Percentiles rank a stretch among this genome's conserved stretches.
These are phyloP conservation scores for Dictyostelium firmibasis DNA, from an alignment of 78 protist species.

Conservation along the genomic window DNA sequence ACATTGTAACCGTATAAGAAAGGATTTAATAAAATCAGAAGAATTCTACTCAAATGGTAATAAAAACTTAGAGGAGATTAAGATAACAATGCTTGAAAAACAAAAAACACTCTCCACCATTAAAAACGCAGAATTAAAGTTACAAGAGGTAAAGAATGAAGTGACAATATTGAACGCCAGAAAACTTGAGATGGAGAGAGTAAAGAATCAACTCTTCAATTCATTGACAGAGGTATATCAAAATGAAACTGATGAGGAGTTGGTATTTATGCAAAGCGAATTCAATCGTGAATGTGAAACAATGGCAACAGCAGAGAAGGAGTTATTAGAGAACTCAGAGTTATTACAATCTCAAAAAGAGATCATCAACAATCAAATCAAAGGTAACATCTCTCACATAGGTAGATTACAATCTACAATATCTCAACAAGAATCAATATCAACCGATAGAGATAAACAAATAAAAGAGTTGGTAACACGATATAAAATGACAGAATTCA, in stretches of 20 bases:
- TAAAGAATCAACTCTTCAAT: background rate
- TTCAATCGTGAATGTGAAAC: conserved; percentile 19
- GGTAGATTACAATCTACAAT: background rate
- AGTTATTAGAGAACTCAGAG: conserved; percentile 9
- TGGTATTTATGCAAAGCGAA: conserved; percentile 17
- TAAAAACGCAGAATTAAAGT: background rate
- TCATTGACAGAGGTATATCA: conserved; percentile 1
- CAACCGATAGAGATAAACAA: conserved; percentile 18
- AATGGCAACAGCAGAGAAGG: conserved; percentile 8
- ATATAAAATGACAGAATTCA: conserved; percentile 4
- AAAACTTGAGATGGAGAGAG: conserved; percentile 43
- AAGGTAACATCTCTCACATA: background rate
- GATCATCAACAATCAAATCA: too few relatives aligned
- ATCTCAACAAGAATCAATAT: background rate
- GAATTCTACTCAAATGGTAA: background rate
- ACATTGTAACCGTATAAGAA: background rate
- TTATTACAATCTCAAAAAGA: background rate
- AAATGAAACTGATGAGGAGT: conserved; percentile 31
- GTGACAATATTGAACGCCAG: background rate
- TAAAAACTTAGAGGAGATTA: background rate
- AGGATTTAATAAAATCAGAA: background rate
- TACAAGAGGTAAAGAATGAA: background rate
- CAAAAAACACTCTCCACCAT: background rate
- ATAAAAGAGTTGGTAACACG: conserved; percentile 10
- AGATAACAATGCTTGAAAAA: conserved; percentile 3